These are phyloP conservation scores for Mycena galopus DNA, from an alignment of 768 basidiomycete species.

Conservation along the genomic window DNA sequence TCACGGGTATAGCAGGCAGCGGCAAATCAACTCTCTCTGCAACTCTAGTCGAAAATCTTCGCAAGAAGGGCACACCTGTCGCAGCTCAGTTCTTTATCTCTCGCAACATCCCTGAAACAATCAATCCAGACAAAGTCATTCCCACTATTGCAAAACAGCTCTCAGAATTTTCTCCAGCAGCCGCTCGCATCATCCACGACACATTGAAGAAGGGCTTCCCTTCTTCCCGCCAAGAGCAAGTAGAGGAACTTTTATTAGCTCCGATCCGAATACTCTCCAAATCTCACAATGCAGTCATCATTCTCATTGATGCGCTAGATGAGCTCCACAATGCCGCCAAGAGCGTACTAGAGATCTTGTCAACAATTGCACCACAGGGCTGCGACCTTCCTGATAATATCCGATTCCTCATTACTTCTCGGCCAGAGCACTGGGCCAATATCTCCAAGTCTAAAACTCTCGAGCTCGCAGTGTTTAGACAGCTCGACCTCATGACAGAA, in stretches of 20 bases:
- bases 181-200: slow-evolving; percentile 1
- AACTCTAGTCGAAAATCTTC: no score
- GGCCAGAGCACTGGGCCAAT: slow-evolving; percentile 20
- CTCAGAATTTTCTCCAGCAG: slow-evolving; percentile 14
- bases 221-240: not conserved
- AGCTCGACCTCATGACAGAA: not conserved
- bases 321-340: not conserved
- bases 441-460: slow-evolving; percentile 19
- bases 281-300: not conserved
- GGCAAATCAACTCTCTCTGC: no score
- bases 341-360: not conserved
- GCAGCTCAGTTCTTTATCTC: no score
- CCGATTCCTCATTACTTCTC: no score
- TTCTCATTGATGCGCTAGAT: slow-evolving; percentile 19
- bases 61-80: no score
- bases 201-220: not conserved
- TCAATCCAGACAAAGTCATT: no score
- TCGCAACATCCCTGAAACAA: no score
- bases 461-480: not conserved
- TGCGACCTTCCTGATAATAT: slow-evolving; percentile 15
- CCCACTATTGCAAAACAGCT: slow-evolving; percentile 18
- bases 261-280: slow-evolving; percentile 8
- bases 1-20: no score
- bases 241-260: slow-evolving; percentile 14
- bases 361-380: not conserved